Evolutionary conservation across 2,329 filamentous ascomycete genomes (phyloP), one percentile per base, ranked within the genome.

Genomic region (Colletotrichum sublineola): DNA sequence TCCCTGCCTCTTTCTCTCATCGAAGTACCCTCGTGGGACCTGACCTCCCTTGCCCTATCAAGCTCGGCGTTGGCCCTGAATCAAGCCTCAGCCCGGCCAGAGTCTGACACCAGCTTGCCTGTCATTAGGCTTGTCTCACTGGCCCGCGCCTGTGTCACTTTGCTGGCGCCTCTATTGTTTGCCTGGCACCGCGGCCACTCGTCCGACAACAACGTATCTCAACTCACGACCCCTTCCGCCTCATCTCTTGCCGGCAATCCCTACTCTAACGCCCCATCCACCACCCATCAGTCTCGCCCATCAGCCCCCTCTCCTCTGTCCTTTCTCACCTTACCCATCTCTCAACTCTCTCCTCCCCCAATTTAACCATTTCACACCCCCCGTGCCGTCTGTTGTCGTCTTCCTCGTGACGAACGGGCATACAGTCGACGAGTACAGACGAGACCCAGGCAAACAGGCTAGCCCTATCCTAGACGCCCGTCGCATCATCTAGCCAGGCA

Each of bases 241-340:
- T 69, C 69, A 56, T 72, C 29, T 58, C 55, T 58, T 42, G 24
- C 53, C 53, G 50, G 52, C 36, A 63, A 63, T 46, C 61, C 20
- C 31, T 64, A 48, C 24, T 58, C 65, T 55, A 48, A 55, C 52
- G 65, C 60, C 42, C 58, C 65, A 53, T 72, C 65, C 48, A 50
- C 58, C 65, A 63, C 68, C 46, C 68, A 64, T 46, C 64, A 72
- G 48, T 42, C 29, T 48, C 65, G 36, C 44, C 64, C 38, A 63
- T 58, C 55, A 36, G 60, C 15, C 58, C 58, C 36, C 64, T 52
- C 40, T 57, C 31, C 38, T 42, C 53, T 38, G 33, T 46, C 46
- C 46, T 55, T 64, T 14, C 70, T 72, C 9, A 69, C 68, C 67
- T 29, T 73, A 71, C 68, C 71, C 71, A 71, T 67, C 67, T 60